phyloP scores from a whole-genome alignment of 2,329 filamentous ascomycete species.

The Diaporthe sp. region DNA sequence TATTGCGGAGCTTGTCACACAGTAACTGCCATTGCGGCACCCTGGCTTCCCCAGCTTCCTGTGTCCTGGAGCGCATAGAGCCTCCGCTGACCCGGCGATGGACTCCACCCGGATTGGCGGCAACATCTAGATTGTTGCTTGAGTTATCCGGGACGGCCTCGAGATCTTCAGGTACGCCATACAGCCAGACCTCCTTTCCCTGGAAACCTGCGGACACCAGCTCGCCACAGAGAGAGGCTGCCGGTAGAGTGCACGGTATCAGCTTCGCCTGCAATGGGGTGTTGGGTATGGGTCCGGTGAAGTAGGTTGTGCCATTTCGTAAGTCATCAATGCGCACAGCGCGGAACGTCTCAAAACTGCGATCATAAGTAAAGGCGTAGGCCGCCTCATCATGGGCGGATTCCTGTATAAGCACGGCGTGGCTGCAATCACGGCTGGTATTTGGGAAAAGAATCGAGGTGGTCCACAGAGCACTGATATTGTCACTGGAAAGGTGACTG shows the following conservation, averaged over 20 bases:
- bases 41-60: constrained; percentile 50
- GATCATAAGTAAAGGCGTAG: constrained; percentile 85
- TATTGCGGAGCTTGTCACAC: constrained; percentile 77
- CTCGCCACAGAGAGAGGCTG: constrained; percentile 77
- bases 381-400: constrained; percentile 73
- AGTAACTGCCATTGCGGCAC: constrained; percentile 78
- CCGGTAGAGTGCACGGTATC: constrained; percentile 76
- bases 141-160: constrained; percentile 67
- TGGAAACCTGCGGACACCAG: constrained; percentile 81
- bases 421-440: constrained; percentile 82
- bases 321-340: constrained; percentile 82
- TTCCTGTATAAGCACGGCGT: constrained; percentile 77
- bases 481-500: constrained; percentile 73
- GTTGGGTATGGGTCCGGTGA: constrained; percentile 75
- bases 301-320: constrained; percentile 82
- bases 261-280: constrained; percentile 67
- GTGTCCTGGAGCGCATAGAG: constrained; percentile 54
- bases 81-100: constrained; percentile 57
- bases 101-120: constrained; percentile 45
- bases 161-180: constrained; percentile 80
- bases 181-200: constrained; percentile 80
- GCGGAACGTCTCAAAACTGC: constrained; percentile 81
- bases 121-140: constrained; percentile 29
- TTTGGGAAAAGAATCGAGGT: constrained; percentile 88
- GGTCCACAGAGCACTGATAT: constrained; percentile 83